These are phyloP conservation scores for Clonostachys solani DNA, from an alignment of 2,329 filamentous ascomycete genomes.

Conservation along the genomic window DNA sequence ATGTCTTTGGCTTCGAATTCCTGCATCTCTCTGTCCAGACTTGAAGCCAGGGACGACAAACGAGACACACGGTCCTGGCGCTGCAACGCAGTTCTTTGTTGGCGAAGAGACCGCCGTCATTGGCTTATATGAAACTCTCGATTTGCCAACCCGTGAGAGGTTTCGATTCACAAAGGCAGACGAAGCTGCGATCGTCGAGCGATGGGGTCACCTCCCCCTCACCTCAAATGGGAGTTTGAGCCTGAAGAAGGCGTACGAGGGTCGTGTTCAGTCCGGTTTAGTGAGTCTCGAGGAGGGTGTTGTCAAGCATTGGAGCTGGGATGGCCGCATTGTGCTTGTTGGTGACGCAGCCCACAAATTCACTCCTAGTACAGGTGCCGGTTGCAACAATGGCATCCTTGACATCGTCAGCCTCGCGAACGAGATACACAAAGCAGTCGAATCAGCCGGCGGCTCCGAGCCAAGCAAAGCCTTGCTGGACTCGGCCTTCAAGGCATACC, in stretches of 20 bases:
- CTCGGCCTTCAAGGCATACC: slow-evolving; percentile 1
- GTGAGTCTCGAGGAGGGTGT: slow-evolving; percentile 20
- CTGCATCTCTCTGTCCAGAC: slow-evolving; percentile 2
- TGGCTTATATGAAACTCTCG: slow-evolving; percentile 17
- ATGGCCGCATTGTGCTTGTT: slow-evolving; percentile 10
- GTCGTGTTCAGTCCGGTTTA: slow-evolving; percentile 9
- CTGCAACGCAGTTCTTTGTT: slow-evolving; percentile 11
- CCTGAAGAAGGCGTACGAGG: too few relatives aligned
- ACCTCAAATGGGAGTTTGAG: not conserved
- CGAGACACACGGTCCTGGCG: not conserved
- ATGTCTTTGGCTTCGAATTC: slow-evolving; percentile 24
- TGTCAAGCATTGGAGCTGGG: slow-evolving; percentile 2
- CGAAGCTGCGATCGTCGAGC: slow-evolving; percentile 11
- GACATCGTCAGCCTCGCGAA: slow-evolving; percentile 15
- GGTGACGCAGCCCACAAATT: slow-evolving; percentile 24
- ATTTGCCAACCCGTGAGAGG: slow-evolving; percentile 13
- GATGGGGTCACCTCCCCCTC: slow-evolving; percentile 15
- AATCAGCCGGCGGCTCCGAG: not conserved
- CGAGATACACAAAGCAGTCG: slow-evolving; percentile 8
- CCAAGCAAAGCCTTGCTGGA: not conserved
- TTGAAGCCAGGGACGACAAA: not conserved
- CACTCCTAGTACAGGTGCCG: slow-evolving; percentile 18
- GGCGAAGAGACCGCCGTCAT: slow-evolving; percentile 11
- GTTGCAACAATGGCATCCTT: slow-evolving; percentile 20
- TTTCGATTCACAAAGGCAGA: slow-evolving; percentile 18